Base-by-base conservation (phyloP, 2,329 filamentous ascomycete species). In the Ceratocystis destructans region DNA sequence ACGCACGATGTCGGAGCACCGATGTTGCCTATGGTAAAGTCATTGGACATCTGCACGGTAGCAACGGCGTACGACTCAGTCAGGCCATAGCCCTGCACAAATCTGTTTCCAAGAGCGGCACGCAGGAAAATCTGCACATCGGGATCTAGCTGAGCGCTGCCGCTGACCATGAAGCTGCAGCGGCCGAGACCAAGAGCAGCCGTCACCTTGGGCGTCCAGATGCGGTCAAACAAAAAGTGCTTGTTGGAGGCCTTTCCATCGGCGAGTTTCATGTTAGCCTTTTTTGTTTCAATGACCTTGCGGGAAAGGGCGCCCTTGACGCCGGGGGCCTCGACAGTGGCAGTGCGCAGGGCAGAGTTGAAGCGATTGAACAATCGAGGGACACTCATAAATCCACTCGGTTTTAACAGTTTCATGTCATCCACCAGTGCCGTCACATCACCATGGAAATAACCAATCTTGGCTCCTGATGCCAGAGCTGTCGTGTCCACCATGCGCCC, bases 321-420 rank as follows among this genome's bases (percentile, higher is more conserved):
- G 28, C 93, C 94, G 0, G 87, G 80, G 1, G 88, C 86, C 70
- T 96, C 83, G 31, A 96, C 74, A 0, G 92, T 96, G 28, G 87
- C 83, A 1, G 87, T 82, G 71, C 88, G 88, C 71, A 99, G 88
- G 37, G 87, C 91, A 67, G 85, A 85, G 70, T 88, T 90, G 75
- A 97, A 96, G 64, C 90, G 86, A 76, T 96, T 96, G 80, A 86
- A 97, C 10, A 99, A 82, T 69, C 94, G 86, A 0, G 94, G 94
- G 1, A 99, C 94, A 17, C 90, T 96, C 71, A 88, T 85, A 75
- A 99, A 90, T 10, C 82, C 82, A 12, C 88, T 94, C 0, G 94
- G 94, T 68, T 86, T 84, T 66, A 99, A 80, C 48, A 90, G 75
- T 79, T 97, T 96, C 77, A 99, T 77, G 73, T 99, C 94, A 67